Percentiles rank a stretch among this genome's conserved stretches.
phyloP scores from a whole-genome alignment of 306 rosid genomes.

The Erythrophleum fordii region DNA sequence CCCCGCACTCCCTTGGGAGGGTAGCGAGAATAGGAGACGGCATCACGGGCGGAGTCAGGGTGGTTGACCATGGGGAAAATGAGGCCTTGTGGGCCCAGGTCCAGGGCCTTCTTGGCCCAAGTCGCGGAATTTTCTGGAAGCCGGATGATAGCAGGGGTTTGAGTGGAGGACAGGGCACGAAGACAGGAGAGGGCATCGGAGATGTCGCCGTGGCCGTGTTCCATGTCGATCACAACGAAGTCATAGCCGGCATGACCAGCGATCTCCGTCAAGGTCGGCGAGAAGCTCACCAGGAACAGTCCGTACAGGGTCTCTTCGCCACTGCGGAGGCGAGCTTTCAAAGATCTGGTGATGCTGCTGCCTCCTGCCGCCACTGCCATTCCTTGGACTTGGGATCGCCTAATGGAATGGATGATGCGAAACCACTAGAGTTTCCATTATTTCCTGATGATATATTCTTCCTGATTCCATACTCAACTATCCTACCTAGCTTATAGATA shows the following conservation, averaged over 20 bases:
- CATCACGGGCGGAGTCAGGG: background rate
- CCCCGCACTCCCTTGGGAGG: conserved; percentile 19
- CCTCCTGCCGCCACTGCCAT: background rate
- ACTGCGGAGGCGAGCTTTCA: conserved; percentile 8
- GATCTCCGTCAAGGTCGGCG: conserved; percentile 8
- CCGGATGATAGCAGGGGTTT: background rate
- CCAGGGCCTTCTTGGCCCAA: conserved; percentile 27
- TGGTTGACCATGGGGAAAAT: conserved; percentile 13
- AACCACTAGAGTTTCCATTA: no score
- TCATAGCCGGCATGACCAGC: conserved; percentile 7
- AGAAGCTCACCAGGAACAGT: background rate
- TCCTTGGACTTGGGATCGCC: background rate
- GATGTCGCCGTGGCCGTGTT: conserved; percentile 9
- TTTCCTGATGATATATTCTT: no score
- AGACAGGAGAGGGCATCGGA: conserved; percentile 1
- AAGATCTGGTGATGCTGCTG: background rate
- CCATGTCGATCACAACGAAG: conserved; percentile 8
- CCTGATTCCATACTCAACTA: no score
- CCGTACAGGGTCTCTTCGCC: conserved; percentile 18
- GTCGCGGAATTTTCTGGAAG: conserved; percentile 20
- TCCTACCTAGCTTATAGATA: no score
- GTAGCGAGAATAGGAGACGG: background rate
- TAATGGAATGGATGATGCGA: background rate
- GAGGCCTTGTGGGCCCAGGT: conserved; percentile 19
- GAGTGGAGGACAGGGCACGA: background rate